Evolutionary conservation across 352 stramenopile genomes (phyloP), one percentile per base, ranked within the genome.

Genomic region (Albugo candida): DNA sequence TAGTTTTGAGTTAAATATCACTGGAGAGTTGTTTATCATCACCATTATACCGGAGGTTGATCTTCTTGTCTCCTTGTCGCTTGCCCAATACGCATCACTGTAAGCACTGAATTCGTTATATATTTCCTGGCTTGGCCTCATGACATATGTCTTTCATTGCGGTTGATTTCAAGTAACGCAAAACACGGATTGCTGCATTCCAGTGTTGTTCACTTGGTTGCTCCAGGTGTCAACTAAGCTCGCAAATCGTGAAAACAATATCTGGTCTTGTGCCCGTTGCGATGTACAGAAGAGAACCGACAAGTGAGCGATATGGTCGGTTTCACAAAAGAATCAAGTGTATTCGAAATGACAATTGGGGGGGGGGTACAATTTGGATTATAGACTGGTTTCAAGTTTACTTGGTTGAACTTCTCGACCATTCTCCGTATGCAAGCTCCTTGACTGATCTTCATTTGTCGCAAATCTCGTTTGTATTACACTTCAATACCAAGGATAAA

Each of bases 401-500:
- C 19, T 24, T 43, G 38, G 38, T 43, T 48, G 2, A 21, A 6
- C 6, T 19, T 41, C 24, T 37, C 17, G 4, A 21, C 14, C 11
- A 61, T 31, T 13, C 57, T 53, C n/a, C 57, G 34, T 34, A 60
- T 57, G 38, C 55, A 65, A 13, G 46, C 37, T 0, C 46, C 55
- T 17, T 60, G 47, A 18, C 54, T 60, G 14, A 65, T 54, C 34
- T 55, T 61, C 2, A 54, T 36, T 36, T 19, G 50, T 13, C 13
- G 36, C 5, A 31, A 42, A 0, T 2, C 11, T 34, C 34, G 18
- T 16, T 59, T 45, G 21, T 55, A 47, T 6, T 59, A 37, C 4
- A 66, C 54, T 14, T 66, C 49, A 50, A 61, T 56, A 0, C 49
- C 59, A 8, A 63, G 14, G 2, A 63, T 59, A 34, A 61, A 54